Base-by-base conservation (phyloP, 2,329 filamentous ascomycete species). In the Rutstroemia sp. region DNA sequence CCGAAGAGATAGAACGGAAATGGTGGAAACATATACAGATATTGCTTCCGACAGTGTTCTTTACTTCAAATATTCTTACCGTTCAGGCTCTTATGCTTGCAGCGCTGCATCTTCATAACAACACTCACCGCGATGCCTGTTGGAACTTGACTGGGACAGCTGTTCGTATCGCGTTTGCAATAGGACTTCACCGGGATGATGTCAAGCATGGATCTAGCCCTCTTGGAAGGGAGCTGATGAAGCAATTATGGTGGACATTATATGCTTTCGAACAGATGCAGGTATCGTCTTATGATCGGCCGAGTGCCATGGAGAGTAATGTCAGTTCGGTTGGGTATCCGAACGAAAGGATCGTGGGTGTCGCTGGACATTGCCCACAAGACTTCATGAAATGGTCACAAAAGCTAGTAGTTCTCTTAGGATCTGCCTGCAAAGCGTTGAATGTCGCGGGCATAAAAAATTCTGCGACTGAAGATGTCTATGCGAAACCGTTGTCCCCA, bases 131-230 rank as follows among this genome's bases (percentile, higher is more conserved):
- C 38, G 73, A 75, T 61, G 58, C 56, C 19, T 61, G 58, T n/a
- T 75, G 73, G 73, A 75, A 73, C 50, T 65, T 75, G 51, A 73
- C 73, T 0, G 73, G 73, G 10, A 71, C 72, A 7, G 73, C 73
- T 1, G 65, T 73, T 6, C 70, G 73, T 34, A 74, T 75, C 52
- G 72, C 71, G n/a, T 69, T 72, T 39, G 73, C 73, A 21, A 74
- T 75, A 34, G 73, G 73, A 21, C 66, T 76, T 50, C 73, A 75
- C 57, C 72, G 73, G 54, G 73, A 74, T 59, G 70, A 67, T 42
- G 65, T 69, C 16, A 71, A 69, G 55, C 65, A 65, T 1, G 60
- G 60, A 14, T 66, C 72, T 50, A 70, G 68, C 2, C 71, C 71
- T 4, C 62, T 73, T 2, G 63, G 67, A 3, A 61, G 70, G 39